Evolutionary conservation across 2,329 filamentous ascomycete species (phyloP).

Genomic region (Eutypella sp.): DNA sequence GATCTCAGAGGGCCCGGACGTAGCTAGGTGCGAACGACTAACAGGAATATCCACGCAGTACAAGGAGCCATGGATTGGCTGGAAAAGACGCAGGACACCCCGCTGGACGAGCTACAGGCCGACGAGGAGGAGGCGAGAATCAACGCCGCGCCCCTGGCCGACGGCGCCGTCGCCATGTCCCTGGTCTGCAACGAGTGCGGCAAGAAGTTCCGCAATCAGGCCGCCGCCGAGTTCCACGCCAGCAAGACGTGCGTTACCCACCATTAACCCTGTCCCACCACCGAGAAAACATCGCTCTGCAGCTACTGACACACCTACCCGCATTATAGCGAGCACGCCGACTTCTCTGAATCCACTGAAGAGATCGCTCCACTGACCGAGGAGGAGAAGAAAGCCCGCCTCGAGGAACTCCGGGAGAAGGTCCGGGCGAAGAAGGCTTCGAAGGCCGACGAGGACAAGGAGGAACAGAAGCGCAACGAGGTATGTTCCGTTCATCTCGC

Average conservation of each 20-base stretch:
- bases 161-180: conserved; percentile 69
- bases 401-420: conserved; percentile 69
- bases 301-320: background rate
- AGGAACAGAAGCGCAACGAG: conserved; percentile 81
- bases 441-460: conserved; percentile 68
- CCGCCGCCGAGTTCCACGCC: conserved; percentile 84
- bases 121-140: conserved; percentile 48
- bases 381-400: conserved; percentile 78
- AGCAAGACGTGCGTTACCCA: conserved; percentile 62
- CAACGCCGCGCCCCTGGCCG: conserved; percentile 57
- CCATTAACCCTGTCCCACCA: no score
- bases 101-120: conserved; percentile 70
- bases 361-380: conserved; percentile 87
- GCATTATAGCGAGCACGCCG: conserved; percentile 65
- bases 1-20: conserved; percentile 5
- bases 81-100: conserved; percentile 83
- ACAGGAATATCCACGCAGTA: conserved; percentile 49
- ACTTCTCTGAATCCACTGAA: conserved; percentile 91
- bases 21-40: conserved; percentile 1
- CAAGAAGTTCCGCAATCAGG: conserved; percentile 79
- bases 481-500: conserved; percentile 35
- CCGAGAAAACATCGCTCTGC: no score
- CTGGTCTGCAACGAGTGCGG: conserved; percentile 93
- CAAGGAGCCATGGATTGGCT: conserved; percentile 93
- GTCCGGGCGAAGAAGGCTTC: conserved; percentile 67